phyloP scores from a whole-genome alignment of 78 protist species.

The Planoprotostelium fungivorum region DNA sequence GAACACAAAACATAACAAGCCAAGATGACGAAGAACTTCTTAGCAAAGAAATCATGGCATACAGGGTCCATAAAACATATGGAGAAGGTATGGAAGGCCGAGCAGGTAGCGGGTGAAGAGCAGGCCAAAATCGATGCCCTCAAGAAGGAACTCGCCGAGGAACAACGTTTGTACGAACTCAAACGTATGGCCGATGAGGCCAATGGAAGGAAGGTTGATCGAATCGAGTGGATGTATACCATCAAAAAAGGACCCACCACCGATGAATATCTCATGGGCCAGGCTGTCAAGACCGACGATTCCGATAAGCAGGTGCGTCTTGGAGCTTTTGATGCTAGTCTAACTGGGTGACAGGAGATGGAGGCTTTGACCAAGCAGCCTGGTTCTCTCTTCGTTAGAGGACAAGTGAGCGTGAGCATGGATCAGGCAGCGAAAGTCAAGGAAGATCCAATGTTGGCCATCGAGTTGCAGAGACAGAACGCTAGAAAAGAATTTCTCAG shows the following conservation, averaged over 20 bases:
- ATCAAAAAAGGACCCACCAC: background rate
- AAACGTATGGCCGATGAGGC: background rate
- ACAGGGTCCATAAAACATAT: background rate
- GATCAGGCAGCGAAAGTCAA: background rate
- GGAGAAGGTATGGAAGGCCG: background rate
- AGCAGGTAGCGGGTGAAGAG: background rate
- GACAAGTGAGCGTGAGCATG: background rate
- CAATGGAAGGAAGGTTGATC: background rate
- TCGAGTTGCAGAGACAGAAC: background rate
- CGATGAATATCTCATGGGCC: background rate
- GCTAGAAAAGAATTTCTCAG: background rate
- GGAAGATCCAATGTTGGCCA: background rate
- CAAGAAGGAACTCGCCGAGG: background rate
- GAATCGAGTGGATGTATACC: background rate
- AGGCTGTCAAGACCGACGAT: background rate
- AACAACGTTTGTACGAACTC: background rate
- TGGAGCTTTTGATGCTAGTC: background rate
- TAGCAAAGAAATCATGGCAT: background rate
- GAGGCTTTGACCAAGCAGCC: background rate
- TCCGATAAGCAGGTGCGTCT: background rate
- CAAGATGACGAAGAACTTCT: conserved; percentile 1
- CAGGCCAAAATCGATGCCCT: background rate
- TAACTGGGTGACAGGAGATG: background rate
- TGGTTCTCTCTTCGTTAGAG: background rate
- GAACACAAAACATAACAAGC: too few relatives aligned